These are phyloP conservation scores for Dryas alaskensis DNA, from an alignment of 306 rosid species.

Conservation along the genomic window DNA sequence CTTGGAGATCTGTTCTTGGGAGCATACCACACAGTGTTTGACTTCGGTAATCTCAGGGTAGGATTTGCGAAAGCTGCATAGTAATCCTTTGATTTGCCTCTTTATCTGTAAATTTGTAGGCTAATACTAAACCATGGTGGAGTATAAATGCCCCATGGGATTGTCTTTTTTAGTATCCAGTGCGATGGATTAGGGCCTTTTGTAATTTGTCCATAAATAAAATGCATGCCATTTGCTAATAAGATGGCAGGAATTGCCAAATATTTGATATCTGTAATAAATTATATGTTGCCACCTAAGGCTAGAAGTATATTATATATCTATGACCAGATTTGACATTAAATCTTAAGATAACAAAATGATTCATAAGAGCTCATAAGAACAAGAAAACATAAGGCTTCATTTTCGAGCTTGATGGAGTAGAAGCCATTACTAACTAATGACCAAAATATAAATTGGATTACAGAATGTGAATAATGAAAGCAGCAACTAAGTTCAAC, in stretches of 20 bases:
- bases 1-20: conserved; percentile 60
- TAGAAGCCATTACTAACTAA: background rate
- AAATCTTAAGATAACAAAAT: background rate
- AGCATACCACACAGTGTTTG: conserved; percentile 77
- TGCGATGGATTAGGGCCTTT: background rate
- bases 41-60: conserved; percentile 55
- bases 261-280: background rate
- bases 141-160: background rate
- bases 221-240: background rate
- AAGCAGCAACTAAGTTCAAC: too few species aligned
- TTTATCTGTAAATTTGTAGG: background rate
- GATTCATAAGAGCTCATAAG: background rate
- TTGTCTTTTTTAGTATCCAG: background rate
- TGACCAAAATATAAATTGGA: too few species aligned
- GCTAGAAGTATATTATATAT: background rate
- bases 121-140: background rate
- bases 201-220: background rate
- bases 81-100: conserved; percentile 8
- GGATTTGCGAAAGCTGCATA: conserved; percentile 72
- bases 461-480: too few species aligned
- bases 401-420: background rate
- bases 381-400: background rate
- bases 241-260: background rate
- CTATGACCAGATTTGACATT: background rate
- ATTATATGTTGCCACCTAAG: background rate